These are phyloP conservation scores for Myxozyma kluyveri DNA, from an alignment of 805 yeast species.

Conservation along the genomic window DNA sequence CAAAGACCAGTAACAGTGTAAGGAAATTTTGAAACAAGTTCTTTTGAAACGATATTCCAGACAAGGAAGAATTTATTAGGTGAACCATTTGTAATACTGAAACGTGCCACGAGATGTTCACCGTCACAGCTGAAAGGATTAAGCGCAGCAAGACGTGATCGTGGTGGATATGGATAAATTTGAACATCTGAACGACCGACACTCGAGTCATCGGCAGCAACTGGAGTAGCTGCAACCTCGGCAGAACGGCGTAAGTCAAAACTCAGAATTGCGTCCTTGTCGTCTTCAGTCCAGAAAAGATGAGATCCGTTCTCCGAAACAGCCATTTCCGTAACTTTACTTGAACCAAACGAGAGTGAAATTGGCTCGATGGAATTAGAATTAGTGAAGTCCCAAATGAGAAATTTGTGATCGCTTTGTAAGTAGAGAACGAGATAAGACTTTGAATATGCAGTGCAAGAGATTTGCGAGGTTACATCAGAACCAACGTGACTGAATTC, in stretches of 20 bases:
- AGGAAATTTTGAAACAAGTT: slow-evolving; percentile 21
- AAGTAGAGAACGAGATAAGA: slow-evolving; percentile 24
- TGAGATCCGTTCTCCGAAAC: slow-evolving; percentile 19
- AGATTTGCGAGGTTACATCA: slow-evolving; percentile 22
- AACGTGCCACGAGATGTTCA: slow-evolving; percentile 27
- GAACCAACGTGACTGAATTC: slow-evolving; percentile 8
- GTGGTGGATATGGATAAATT: slow-evolving; percentile 19
- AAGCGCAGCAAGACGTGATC: slow-evolving; percentile 19
- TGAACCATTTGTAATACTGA: slow-evolving; percentile 22
- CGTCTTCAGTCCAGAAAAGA: slow-evolving; percentile 26
- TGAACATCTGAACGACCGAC: not conserved
- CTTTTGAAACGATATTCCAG: slow-evolving; percentile 20
- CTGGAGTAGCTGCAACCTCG: not conserved
- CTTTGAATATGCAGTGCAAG: slow-evolving; percentile 22
- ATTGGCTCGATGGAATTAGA: slow-evolving; percentile 12
- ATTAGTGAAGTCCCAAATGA: slow-evolving; percentile 24
- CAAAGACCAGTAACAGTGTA: slow-evolving; percentile 29
- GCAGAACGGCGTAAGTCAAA: slow-evolving; percentile 11
- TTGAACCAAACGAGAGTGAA: slow-evolving; percentile 20
- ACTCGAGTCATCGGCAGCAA: not conserved
- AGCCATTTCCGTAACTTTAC: slow-evolving; percentile 17
- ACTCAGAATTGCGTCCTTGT: slow-evolving; percentile 26
- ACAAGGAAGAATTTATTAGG: slow-evolving; percentile 29
- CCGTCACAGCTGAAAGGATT: slow-evolving; percentile 29
- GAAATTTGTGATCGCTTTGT: slow-evolving; percentile 18